Conservation (phyloP, 768 basidiomycete species). For the Lactifluus echinatus region DNA sequence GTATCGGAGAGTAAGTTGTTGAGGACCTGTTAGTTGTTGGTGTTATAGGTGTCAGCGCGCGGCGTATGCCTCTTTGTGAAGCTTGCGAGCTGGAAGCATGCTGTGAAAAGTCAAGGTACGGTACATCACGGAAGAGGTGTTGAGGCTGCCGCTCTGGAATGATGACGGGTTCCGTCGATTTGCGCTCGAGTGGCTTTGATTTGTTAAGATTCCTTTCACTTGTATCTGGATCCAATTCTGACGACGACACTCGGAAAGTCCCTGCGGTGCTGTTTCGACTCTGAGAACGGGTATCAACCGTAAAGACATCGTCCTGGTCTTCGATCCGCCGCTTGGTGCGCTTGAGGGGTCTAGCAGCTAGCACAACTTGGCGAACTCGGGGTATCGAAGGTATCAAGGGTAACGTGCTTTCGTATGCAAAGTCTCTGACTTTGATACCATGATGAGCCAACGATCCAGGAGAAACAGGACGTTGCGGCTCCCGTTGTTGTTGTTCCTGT, state of each 20-base stretch:
- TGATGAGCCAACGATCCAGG: conserved; percentile 25
- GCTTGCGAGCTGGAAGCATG: conserved; percentile 7
- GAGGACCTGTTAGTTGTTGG: neutral
- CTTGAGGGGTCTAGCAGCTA: conserved; percentile 31
- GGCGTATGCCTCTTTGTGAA: neutral
- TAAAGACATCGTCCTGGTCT: conserved; percentile 24
- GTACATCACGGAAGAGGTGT: conserved; percentile 7
- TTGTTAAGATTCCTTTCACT: neutral
- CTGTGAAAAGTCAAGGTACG: conserved; percentile 14
- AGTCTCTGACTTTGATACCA: conserved; percentile 46
- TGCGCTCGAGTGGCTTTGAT: conserved; percentile 14
- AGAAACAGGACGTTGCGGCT: conserved; percentile 8
- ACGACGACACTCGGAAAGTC: neutral
- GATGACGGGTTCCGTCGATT: conserved; percentile 17
- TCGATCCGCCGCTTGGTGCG: conserved; percentile 29
- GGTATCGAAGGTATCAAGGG: conserved; percentile 50
- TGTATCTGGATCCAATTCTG: neutral
- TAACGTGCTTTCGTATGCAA: conserved; percentile 59
- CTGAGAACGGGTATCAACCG: conserved; percentile 9
- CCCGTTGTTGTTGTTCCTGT: neutral
- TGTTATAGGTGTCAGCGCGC: neutral
- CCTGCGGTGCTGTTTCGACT: neutral
- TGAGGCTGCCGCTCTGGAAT: conserved; percentile 2
- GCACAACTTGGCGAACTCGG: conserved; percentile 41
- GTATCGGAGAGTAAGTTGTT: neutral